These are phyloP conservation scores for Ormosia semicastrata DNA, from an alignment of 306 rosid genomes.

Conservation along the genomic window DNA sequence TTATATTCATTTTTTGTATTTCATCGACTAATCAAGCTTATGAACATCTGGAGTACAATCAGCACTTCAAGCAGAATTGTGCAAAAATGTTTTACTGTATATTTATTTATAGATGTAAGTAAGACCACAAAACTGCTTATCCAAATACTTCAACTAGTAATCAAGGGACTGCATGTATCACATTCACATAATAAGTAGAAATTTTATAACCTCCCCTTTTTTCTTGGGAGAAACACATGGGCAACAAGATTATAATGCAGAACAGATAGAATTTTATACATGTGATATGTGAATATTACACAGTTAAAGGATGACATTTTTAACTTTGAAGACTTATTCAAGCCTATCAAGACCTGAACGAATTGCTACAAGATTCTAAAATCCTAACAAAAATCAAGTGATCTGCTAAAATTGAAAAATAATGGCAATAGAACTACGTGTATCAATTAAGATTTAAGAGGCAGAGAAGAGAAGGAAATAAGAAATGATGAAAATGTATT, in stretches of 20 bases:
- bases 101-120: neutral
- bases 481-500: too few relatives aligned
- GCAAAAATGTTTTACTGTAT: neutral
- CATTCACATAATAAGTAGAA: neutral
- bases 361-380: too few relatives aligned
- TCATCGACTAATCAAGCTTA: neutral
- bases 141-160: neutral
- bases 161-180: neutral
- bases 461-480: too few relatives aligned
- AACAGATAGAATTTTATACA: neutral
- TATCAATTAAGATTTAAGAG: too few relatives aligned
- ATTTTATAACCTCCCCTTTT: neutral
- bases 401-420: too few relatives aligned
- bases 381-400: too few relatives aligned
- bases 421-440: too few relatives aligned
- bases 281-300: neutral
- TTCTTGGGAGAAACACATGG: neutral
- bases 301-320: too few relatives aligned
- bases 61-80: neutral
- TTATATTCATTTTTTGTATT: neutral
- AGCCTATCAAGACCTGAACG: too few relatives aligned
- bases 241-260: neutral
- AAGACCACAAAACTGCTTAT: neutral
- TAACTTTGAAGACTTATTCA: too few relatives aligned
- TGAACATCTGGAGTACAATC: neutral